phyloP scores from a whole-genome alignment of 2,329 filamentous ascomycete species.

The Colletotrichum agaves region DNA sequence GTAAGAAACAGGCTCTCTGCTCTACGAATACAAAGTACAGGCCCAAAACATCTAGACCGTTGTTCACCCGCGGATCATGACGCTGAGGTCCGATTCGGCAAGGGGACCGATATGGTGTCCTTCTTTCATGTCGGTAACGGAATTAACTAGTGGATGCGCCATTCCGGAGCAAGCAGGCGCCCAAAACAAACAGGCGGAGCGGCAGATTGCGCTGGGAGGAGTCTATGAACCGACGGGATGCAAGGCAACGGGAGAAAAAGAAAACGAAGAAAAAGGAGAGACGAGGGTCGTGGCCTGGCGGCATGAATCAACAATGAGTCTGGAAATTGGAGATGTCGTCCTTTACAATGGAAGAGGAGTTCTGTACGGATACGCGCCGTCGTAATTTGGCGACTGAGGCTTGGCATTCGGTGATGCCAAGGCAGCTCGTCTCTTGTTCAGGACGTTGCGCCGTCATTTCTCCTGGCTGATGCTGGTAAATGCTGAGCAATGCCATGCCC shows the following conservation, averaged over 20 bases:
- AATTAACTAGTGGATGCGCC: slow-evolving; percentile 31
- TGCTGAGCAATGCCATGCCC: slow-evolving; percentile 7
- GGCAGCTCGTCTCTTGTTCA: slow-evolving; percentile 14
- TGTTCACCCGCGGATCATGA: not conserved
- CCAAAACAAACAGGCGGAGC: slow-evolving; percentile 28
- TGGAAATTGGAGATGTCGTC: slow-evolving; percentile 6
- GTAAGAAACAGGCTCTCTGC: too few species aligned
- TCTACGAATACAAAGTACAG: not conserved
- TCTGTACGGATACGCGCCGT: slow-evolving; percentile 1
- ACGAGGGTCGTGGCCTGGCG: not conserved
- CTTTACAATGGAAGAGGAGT: not conserved
- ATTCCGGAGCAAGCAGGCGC: slow-evolving; percentile 23
- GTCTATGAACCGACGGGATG: not conserved
- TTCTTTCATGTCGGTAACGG: slow-evolving; percentile 34
- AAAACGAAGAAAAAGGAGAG: slow-evolving; percentile 5
- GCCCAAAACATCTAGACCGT: slow-evolving; percentile 1
- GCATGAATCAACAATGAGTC: slow-evolving; percentile 14
- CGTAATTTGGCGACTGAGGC: slow-evolving; percentile 18
- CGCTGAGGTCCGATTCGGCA: slow-evolving; percentile 29
- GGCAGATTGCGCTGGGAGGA: slow-evolving; percentile 25
- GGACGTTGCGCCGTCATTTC: not conserved
- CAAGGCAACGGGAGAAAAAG: not conserved
- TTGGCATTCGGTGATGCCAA: slow-evolving; percentile 26
- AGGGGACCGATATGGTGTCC: slow-evolving; percentile 18
- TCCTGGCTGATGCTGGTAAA: not conserved